Evolutionary conservation across 2,329 filamentous ascomycete genomes (phyloP).

Genomic region (Pseudocercospora macadamiae): DNA sequence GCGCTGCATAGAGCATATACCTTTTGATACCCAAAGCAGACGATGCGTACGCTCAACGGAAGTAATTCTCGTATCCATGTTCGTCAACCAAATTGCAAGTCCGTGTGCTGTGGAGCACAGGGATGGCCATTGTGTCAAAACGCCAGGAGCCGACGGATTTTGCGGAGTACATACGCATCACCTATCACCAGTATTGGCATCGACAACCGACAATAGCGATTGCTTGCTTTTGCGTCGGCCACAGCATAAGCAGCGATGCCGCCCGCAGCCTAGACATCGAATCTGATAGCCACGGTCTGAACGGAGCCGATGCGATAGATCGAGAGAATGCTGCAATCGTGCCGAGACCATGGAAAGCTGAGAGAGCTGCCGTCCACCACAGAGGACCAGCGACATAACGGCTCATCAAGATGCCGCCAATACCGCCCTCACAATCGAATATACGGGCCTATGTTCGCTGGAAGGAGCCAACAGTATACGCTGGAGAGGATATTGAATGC

Average conservation of each 20-base stretch:
- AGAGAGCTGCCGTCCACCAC: constrained; percentile 13
- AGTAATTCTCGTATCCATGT: constrained; percentile 3
- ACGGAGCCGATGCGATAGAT: not conserved
- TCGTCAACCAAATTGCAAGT: constrained; percentile 3
- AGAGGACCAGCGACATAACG: constrained; percentile 3
- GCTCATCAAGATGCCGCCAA: constrained; percentile 18
- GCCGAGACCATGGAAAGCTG: constrained; percentile 17
- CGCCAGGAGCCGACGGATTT: constrained; percentile 1
- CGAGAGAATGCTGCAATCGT: constrained; percentile 14
- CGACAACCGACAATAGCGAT: not conserved
- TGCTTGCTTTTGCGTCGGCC: not conserved
- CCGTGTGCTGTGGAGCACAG: constrained; percentile 1
- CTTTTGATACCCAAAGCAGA: not conserved
- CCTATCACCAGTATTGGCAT: not conserved
- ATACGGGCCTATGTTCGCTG: constrained; percentile 95
- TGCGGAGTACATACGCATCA: not conserved
- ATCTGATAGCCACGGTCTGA: not conserved
- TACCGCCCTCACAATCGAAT: constrained; percentile 56
- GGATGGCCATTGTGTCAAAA: not conserved
- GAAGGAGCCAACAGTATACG: constrained; percentile 92
- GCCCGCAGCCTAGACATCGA: not conserved
- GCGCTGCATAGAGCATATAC: constrained; percentile 3
- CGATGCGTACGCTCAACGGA: not conserved
- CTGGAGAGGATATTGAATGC: constrained; percentile 93
- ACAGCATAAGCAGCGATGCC: not conserved